Percentiles rank a stretch among this genome's conserved stretches.
Conservation (phyloP, 1,284 basidiomycete species). For the Cystobasidium pallidum region DNA sequence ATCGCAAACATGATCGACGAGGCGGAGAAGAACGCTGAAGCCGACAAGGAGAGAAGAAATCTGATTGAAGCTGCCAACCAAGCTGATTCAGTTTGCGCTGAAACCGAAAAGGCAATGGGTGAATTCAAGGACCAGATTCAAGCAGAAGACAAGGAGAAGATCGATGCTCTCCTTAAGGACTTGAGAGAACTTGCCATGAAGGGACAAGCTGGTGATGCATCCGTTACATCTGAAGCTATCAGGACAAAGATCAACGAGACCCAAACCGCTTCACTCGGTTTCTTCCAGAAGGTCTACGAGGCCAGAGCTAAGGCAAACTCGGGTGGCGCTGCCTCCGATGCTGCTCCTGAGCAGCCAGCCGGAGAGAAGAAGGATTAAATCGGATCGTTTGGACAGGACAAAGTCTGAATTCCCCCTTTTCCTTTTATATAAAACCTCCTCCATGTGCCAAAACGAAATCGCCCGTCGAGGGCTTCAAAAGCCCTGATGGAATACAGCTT, state of each 20-base stretch:
- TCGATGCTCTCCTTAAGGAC: constrained; percentile 80
- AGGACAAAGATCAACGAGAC: constrained; percentile 92
- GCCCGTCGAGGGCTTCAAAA: no score
- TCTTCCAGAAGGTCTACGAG: constrained; percentile 84
- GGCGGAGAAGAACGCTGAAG: constrained; percentile 88
- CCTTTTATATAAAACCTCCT: no score
- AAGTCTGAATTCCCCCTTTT: no score
- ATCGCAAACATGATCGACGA: constrained; percentile 97
- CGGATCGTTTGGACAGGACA: neutral
- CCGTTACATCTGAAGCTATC: constrained; percentile 79
- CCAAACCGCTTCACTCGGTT: constrained; percentile 92
- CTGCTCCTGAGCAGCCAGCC: constrained; percentile 29
- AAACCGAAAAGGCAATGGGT: constrained; percentile 95
- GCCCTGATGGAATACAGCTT: no score
- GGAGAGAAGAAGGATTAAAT: constrained; percentile 39
- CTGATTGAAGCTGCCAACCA: constrained; percentile 98
- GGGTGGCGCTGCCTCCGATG: constrained; percentile 17
- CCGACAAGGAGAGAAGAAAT: constrained; percentile 70
- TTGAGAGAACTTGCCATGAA: constrained; percentile 89
- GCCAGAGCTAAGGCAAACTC: constrained; percentile 42
- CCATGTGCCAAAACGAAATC: no score
- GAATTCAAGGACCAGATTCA: constrained; percentile 99
- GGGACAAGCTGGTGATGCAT: constrained; percentile 82
- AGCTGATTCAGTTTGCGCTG: constrained; percentile 89
- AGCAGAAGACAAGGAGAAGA: constrained; percentile 88